phyloP scores from a whole-genome alignment of 495 filamentous ascomycete genomes.

The Aspergillus olivimuriae region DNA sequence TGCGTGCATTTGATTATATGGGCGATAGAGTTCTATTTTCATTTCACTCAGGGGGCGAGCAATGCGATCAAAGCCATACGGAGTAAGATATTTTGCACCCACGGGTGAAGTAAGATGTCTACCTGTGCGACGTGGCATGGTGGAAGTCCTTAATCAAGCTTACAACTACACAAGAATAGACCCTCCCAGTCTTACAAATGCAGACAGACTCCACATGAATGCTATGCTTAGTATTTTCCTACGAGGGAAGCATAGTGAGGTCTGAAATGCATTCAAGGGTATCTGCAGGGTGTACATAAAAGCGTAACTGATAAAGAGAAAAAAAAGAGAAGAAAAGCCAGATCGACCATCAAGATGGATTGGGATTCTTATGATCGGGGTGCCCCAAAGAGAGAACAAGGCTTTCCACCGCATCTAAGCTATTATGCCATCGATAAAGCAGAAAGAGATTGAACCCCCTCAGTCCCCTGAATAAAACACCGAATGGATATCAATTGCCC shows the following conservation, averaged over 20 bases:
- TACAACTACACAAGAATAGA: too few relatives aligned
- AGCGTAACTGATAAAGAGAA: conserved; percentile 2
- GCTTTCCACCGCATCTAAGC: conserved; percentile 34
- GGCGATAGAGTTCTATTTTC: too few relatives aligned
- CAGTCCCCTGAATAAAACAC: too few relatives aligned
- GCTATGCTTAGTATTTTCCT: conserved; percentile 8
- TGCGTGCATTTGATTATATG: too few relatives aligned
- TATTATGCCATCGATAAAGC: conserved; percentile 32
- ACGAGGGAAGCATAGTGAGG: conserved; percentile 11
- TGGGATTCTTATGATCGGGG: conserved; percentile 14
- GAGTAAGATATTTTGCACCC: too few relatives aligned
- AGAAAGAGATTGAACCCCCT: too few relatives aligned
- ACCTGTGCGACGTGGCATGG: too few relatives aligned
- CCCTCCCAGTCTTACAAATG: conserved; percentile 1
- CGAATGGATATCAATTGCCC: background rate
- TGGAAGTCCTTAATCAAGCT: too few relatives aligned
- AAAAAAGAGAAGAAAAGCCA: conserved; percentile 14
- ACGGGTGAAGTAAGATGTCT: too few relatives aligned
- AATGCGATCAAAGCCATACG: too few relatives aligned
- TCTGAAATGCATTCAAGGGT: conserved; percentile 46
- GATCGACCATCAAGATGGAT: conserved; percentile 17
- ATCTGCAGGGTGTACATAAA: conserved; percentile 42
- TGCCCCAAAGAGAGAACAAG: conserved; percentile 11
- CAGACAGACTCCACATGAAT: conserved; percentile 26
- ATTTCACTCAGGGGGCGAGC: conserved; percentile 5